Evolutionary conservation across 495 filamentous ascomycete genomes (phyloP).

Genomic region (Xanthoparmelia taractica): DNA sequence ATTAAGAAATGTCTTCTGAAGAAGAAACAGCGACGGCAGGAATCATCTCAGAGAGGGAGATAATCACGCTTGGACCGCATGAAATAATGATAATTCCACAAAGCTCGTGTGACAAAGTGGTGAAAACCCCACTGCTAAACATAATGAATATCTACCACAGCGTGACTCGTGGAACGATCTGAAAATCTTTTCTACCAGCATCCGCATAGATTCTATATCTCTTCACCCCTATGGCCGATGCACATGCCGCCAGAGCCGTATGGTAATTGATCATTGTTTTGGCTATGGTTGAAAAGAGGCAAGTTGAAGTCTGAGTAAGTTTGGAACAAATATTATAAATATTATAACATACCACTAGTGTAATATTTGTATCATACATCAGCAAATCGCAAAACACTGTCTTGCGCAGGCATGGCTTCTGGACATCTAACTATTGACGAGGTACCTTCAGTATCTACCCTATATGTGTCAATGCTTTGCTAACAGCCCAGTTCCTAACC

Average conservation of each 20-base stretch:
- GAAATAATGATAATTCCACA: not conserved
- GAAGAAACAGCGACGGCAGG: not conserved
- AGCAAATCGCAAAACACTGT: not conserved
- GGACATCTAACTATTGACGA: constrained; percentile 24
- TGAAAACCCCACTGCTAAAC: not conserved
- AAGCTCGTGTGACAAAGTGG: not conserved
- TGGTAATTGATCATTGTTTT: not conserved
- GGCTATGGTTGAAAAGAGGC: not conserved
- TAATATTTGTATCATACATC: too few species aligned
- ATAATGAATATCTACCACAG: not conserved
- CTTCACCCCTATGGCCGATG: not conserved
- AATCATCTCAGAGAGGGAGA: not conserved
- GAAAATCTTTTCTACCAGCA: too few species aligned
- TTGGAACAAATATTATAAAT: not conserved
- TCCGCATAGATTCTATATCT: too few species aligned
- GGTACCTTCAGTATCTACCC: constrained; percentile 5
- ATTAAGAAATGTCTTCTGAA: not conserved
- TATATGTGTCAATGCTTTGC: not conserved
- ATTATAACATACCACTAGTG: not conserved
- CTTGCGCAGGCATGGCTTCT: constrained; percentile 14
- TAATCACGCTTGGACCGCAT: not conserved
- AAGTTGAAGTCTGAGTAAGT: not conserved
- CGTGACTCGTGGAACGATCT: not conserved
- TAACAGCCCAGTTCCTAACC: constrained; percentile 66
- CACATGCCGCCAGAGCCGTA: not conserved